These are phyloP conservation scores for Falciphora oryzae DNA, from an alignment of 2,329 filamentous ascomycete species.

Conservation along the genomic window DNA sequence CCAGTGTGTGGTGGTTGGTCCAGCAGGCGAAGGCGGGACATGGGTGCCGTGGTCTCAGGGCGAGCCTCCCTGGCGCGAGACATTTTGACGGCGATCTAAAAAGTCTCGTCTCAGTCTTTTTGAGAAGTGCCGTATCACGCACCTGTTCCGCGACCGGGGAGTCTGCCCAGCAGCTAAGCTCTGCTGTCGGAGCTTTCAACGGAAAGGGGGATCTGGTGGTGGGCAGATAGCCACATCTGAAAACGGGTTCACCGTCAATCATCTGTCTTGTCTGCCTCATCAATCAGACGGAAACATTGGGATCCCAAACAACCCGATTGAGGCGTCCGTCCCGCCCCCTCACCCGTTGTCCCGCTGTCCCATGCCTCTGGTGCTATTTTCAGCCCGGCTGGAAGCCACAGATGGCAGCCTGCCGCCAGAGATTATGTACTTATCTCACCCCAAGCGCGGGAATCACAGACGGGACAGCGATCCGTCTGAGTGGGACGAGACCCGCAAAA, in stretches of 20 bases:
- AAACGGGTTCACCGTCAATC: background rate
- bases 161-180: too few relatives aligned
- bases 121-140: too few relatives aligned
- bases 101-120: background rate
- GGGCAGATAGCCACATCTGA: background rate
- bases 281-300: background rate
- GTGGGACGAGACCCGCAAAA: background rate
- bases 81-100: background rate
- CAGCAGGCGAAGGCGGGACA: background rate
- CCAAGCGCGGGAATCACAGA: background rate
- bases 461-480: background rate
- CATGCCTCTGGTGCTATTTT: background rate
- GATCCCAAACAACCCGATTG: background rate
- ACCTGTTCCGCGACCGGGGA: too few relatives aligned
- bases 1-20: background rate
- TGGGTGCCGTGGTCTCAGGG: background rate
- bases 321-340: background rate
- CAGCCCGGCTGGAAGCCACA: background rate
- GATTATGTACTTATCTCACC: background rate
- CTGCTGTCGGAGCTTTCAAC: background rate
- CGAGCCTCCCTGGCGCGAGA: background rate
- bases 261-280: background rate
- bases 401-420: too few relatives aligned
- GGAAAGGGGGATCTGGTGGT: background rate
- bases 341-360: background rate